A percentile compares a stretch with the other conserved stretches of the same genome.
Conservation (phyloP, 2,329 filamentous ascomycete genomes). For the Curvularia eragrostidis region DNA sequence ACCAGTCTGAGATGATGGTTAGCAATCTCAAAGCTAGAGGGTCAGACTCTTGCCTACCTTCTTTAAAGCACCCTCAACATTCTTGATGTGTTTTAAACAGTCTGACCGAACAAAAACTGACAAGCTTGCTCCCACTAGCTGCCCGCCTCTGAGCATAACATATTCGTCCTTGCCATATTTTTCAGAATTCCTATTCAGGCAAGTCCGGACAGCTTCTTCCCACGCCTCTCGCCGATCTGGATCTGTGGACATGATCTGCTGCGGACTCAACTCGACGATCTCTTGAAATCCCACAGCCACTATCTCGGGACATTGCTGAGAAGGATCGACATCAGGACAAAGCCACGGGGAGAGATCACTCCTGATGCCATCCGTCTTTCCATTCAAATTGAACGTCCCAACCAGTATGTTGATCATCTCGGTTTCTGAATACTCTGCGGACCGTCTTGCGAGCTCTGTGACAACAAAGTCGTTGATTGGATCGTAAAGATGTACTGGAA, state of each 20-base stretch:
- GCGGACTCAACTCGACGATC: slow-evolving; percentile 95
- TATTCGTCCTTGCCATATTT: slow-evolving; percentile 75
- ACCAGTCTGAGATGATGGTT: slow-evolving; percentile 64
- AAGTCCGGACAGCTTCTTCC: slow-evolving; percentile 81
- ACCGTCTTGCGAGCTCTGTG: slow-evolving; percentile 72
- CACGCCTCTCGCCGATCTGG: slow-evolving; percentile 83
- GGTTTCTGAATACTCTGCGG: slow-evolving; percentile 74
- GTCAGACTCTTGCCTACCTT: slow-evolving; percentile 61
- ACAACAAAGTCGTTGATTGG: slow-evolving; percentile 92
- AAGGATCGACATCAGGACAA: slow-evolving; percentile 67
- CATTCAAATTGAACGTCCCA: slow-evolving; percentile 95
- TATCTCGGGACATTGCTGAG: slow-evolving; percentile 76
- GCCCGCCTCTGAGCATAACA: slow-evolving; percentile 86
- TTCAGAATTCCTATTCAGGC: slow-evolving; percentile 75
- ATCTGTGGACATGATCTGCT: slow-evolving; percentile 99
- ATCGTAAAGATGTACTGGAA: slow-evolving; percentile 85
- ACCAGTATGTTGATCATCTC: slow-evolving; percentile 80
- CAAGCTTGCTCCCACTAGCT: slow-evolving; percentile 91
- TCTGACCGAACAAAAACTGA: slow-evolving; percentile 89
- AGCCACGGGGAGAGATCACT: slow-evolving; percentile 88
- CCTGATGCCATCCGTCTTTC: slow-evolving; percentile 76
- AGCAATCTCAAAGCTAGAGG: slow-evolving; percentile 6
- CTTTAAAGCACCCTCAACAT: slow-evolving; percentile 94
- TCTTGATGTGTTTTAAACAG: slow-evolving; percentile 82
- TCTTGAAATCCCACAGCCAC: slow-evolving; percentile 95